A percentile compares a stretch with the other conserved stretches of the same genome.
These are phyloP conservation scores for Didymella exigua DNA, from an alignment of 2,329 filamentous ascomycete genomes.

Conservation along the genomic window DNA sequence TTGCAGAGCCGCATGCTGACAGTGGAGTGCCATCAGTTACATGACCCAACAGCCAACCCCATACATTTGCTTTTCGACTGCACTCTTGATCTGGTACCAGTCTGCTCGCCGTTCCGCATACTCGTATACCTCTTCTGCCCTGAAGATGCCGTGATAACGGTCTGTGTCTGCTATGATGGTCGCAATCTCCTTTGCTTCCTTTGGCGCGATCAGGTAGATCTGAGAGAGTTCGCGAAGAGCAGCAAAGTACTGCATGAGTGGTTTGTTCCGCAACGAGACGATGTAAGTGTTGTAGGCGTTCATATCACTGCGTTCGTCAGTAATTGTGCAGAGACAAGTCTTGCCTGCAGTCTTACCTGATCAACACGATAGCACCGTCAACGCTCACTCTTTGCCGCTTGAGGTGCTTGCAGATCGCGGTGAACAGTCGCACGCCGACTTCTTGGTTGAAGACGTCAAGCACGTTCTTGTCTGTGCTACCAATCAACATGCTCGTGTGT, in stretches of 20 bases:
- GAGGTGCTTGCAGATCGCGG: conserved; percentile 92
- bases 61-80: conserved; percentile 97
- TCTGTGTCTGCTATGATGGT: conserved; percentile 91
- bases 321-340: neutral
- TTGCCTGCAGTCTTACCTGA: conserved; percentile 58
- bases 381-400: conserved; percentile 94
- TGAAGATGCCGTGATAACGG: conserved; percentile 88
- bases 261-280: conserved; percentile 77
- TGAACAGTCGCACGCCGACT: conserved; percentile 90
- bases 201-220: conserved; percentile 88
- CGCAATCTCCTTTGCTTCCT: conserved; percentile 91
- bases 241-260: conserved; percentile 86
- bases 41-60: conserved; percentile 87
- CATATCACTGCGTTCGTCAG: conserved; percentile 71
- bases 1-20: conserved; percentile 12
- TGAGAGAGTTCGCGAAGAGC: conserved; percentile 91
- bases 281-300: conserved; percentile 91
- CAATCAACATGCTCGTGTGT: conserved; percentile 90
- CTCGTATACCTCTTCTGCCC: conserved; percentile 96
- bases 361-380: conserved; percentile 87
- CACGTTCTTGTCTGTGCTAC: conserved; percentile 96
- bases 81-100: conserved; percentile 87
- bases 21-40: conserved; percentile 54
- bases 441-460: conserved; percentile 99
- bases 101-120: conserved; percentile 93